A percentile compares a stretch with the other conserved stretches of the same genome.
Evolutionary conservation across 495 filamentous ascomycete species (phyloP).

Genomic region (Neurospora discreta): DNA sequence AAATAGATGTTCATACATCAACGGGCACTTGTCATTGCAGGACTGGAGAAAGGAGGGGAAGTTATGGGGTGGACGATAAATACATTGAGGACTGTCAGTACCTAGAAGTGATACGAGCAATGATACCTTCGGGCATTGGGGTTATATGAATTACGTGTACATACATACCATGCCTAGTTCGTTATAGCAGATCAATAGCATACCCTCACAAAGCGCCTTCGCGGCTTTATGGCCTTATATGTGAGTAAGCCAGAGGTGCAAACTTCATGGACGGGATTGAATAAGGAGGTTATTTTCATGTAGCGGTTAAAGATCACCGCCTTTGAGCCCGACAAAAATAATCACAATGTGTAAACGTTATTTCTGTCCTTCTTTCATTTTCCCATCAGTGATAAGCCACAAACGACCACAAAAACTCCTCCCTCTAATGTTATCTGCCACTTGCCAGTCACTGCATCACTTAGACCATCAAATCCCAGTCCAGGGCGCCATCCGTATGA

Average conservation of each 20-base stretch:
- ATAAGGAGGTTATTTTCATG: background rate
- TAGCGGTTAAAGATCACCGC: background rate
- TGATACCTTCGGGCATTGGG: background rate
- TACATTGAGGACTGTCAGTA: too few relatives aligned
- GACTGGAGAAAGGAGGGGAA: background rate
- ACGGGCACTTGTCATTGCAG: background rate
- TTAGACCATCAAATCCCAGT: background rate
- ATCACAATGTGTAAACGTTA: background rate
- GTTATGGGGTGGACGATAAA: background rate
- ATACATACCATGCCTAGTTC: background rate
- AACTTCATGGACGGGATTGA: too few relatives aligned
- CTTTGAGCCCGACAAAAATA: background rate
- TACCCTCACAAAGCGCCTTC: background rate
- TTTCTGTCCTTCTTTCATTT: background rate
- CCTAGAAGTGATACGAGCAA: too few relatives aligned
- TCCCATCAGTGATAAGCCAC: background rate
- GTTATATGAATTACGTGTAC: background rate
- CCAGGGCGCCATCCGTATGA: background rate
- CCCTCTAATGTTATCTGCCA: background rate
- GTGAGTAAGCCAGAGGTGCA: too few relatives aligned
- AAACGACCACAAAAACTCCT: background rate
- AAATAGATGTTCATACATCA: background rate
- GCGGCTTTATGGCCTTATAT: too few relatives aligned
- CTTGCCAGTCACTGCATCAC: background rate
- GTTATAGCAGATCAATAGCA: background rate